Conservation (phyloP, 225 moss, liverwort and hornwort genomes). For the Anthoceros angustus region DNA sequence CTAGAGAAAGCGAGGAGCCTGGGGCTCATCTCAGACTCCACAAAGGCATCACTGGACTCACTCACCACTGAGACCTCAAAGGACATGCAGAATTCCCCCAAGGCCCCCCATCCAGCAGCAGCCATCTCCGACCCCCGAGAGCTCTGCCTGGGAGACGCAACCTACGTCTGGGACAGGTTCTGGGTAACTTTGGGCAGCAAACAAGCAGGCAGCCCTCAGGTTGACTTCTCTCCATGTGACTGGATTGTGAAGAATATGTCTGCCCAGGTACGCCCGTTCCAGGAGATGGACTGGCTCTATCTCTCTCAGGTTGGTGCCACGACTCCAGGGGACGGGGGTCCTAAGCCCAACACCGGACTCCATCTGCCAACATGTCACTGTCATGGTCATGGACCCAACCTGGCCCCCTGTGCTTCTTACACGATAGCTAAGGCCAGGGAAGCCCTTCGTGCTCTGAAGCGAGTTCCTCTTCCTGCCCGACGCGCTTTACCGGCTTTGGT, state of each 20-base stretch:
- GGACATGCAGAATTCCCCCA: constrained; percentile 34
- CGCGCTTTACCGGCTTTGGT: constrained; percentile 60
- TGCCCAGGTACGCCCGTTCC: constrained; percentile 49
- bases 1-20: constrained; percentile 42
- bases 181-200: constrained; percentile 35
- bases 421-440: constrained; percentile 31
- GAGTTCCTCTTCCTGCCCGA: constrained; percentile 56
- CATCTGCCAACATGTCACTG: not conserved
- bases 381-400: not conserved
- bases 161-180: constrained; percentile 21
- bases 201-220: not conserved
- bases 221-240: constrained; percentile 30
- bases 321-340: constrained; percentile 14
- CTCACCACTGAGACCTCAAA: constrained; percentile 33
- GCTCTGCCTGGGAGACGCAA: constrained; percentile 15
- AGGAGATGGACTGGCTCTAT: constrained; percentile 44
- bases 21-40: constrained; percentile 43
- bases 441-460: constrained; percentile 40
- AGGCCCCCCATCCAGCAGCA: constrained; percentile 10
- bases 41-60: constrained; percentile 25
- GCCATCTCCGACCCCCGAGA: constrained; percentile 2
- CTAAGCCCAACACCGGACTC: not conserved
- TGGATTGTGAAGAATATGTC: constrained; percentile 28
- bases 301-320: constrained; percentile 20
- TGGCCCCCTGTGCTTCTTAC: constrained; percentile 16